Percentiles rank a stretch among this genome's conserved stretches.
These are phyloP conservation scores for Annulohypoxylon stygium DNA, from an alignment of 495 filamentous ascomycete genomes.

Conservation along the genomic window DNA sequence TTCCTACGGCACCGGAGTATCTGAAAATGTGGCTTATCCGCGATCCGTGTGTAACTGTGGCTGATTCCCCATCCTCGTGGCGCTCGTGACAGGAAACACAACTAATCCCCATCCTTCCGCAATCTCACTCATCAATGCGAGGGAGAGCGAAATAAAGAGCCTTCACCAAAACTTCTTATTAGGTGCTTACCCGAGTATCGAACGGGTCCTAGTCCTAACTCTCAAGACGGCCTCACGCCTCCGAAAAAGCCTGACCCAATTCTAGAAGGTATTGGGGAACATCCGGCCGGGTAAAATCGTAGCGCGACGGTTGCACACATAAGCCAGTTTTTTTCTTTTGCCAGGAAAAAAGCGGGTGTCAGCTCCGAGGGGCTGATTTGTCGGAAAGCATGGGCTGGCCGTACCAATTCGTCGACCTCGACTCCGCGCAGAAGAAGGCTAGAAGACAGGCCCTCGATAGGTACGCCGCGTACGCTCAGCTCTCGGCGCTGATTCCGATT, in stretches of 20 bases:
- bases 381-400: slow-evolving; percentile 67
- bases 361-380: not conserved
- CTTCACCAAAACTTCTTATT: not conserved
- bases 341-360: not conserved
- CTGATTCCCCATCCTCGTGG: slow-evolving; percentile 29
- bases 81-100: slow-evolving; percentile 10
- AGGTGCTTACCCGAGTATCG: not conserved
- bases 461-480: slow-evolving; percentile 72
- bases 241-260: not conserved
- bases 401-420: slow-evolving; percentile 70
- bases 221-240: not conserved
- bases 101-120: not conserved
- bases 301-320: slow-evolving; percentile 11
- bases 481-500: slow-evolving; percentile 68
- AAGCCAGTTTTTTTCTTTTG: not conserved
- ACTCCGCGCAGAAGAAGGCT: slow-evolving; percentile 64
- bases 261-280: not conserved
- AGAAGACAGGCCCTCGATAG: slow-evolving; percentile 70
- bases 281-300: slow-evolving; percentile 16
- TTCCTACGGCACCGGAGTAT: not conserved
- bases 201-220: slow-evolving; percentile 4
- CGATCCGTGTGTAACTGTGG: slow-evolving; percentile 31
- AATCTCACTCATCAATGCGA: slow-evolving; percentile 12
- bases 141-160: not conserved
- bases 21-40: slow-evolving; percentile 29